phyloP scores from a whole-genome alignment of 129 eudicot species.

The Ambrosia trifida region DNA sequence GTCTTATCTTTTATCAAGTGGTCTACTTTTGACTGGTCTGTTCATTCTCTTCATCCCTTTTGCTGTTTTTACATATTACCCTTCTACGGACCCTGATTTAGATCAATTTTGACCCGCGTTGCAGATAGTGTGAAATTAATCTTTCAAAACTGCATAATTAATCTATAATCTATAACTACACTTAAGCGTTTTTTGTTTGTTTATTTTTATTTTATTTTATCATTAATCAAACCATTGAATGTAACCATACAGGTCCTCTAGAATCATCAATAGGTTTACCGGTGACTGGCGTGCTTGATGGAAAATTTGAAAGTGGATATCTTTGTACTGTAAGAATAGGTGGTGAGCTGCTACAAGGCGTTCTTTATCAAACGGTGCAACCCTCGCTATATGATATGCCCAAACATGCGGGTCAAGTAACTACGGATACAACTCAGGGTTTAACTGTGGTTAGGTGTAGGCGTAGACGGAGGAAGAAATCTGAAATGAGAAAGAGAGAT shows the following conservation, averaged over 20 bases:
- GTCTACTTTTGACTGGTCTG: too few species aligned
- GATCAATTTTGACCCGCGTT: too few species aligned
- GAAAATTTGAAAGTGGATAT: slow-evolving; percentile 89
- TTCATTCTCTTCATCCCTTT: too few species aligned
- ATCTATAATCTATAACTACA: too few species aligned
- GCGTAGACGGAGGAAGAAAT: slow-evolving; percentile 90
- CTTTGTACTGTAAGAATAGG: slow-evolving; percentile 79
- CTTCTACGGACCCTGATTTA: too few species aligned
- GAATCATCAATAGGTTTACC: slow-evolving; percentile 48
- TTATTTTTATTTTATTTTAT: neutral
- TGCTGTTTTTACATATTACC: too few species aligned
- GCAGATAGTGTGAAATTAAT: too few species aligned
- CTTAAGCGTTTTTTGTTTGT: neutral
- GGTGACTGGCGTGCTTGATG: slow-evolving; percentile 73
- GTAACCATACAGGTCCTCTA: slow-evolving; percentile 31
- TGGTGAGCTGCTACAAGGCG: slow-evolving; percentile 70
- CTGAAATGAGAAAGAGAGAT: slow-evolving; percentile 78
- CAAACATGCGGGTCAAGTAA: neutral
- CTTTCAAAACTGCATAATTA: too few species aligned
- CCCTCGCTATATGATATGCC: slow-evolving; percentile 34
- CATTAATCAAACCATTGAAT: neutral
- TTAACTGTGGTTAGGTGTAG: slow-evolving; percentile 38
- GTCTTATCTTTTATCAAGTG: too few species aligned
- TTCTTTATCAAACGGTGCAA: slow-evolving; percentile 64
- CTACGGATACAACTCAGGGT: slow-evolving; percentile 26